Conservation (phyloP, 331 rosid genomes). For the Arachis monticola region DNA sequence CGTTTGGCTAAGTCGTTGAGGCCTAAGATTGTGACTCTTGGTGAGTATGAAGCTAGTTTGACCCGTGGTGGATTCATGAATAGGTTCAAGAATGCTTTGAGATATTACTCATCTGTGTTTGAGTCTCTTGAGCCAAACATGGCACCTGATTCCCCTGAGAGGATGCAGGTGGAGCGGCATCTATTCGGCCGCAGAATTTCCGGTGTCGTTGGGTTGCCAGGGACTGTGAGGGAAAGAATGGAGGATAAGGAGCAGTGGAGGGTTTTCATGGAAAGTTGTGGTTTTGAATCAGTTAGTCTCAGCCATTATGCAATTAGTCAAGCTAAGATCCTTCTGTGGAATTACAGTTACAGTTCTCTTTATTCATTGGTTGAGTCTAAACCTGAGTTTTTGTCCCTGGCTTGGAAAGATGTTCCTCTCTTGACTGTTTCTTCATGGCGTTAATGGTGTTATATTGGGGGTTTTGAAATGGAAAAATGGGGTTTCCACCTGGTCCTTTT, state of each 20-base stretch:
- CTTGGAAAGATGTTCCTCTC: slow-evolving; percentile 84
- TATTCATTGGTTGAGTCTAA: slow-evolving; percentile 69
- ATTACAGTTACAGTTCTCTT: slow-evolving; percentile 61
- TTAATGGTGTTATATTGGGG: slow-evolving; percentile 35
- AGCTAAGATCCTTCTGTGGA: slow-evolving; percentile 79
- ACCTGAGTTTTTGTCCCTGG: slow-evolving; percentile 82
- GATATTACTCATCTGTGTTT: slow-evolving; percentile 73
- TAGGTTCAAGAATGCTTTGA: slow-evolving; percentile 72
- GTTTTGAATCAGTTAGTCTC: slow-evolving; percentile 67
- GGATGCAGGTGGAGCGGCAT: slow-evolving; percentile 73
- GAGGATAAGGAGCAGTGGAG: slow-evolving; percentile 86
- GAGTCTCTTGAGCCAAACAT: slow-evolving; percentile 84
- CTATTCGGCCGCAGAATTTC: slow-evolving; percentile 74
- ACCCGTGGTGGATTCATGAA: slow-evolving; percentile 60
- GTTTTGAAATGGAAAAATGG: slow-evolving; percentile 27
- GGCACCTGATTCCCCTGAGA: slow-evolving; percentile 64
- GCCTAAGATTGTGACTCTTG: slow-evolving; percentile 79
- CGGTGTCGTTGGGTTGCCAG: slow-evolving; percentile 52
- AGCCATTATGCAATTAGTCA: slow-evolving; percentile 94
- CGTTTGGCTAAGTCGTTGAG: slow-evolving; percentile 72
- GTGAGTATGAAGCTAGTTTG: slow-evolving; percentile 82
- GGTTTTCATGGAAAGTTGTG: slow-evolving; percentile 69
- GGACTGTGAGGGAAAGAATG: slow-evolving; percentile 61
- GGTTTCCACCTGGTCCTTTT: slow-evolving; percentile 68
- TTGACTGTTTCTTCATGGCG: slow-evolving; percentile 95